These are phyloP conservation scores for Coffea eugenioides DNA, from an alignment of 257 asterid species.

Conservation along the genomic window DNA sequence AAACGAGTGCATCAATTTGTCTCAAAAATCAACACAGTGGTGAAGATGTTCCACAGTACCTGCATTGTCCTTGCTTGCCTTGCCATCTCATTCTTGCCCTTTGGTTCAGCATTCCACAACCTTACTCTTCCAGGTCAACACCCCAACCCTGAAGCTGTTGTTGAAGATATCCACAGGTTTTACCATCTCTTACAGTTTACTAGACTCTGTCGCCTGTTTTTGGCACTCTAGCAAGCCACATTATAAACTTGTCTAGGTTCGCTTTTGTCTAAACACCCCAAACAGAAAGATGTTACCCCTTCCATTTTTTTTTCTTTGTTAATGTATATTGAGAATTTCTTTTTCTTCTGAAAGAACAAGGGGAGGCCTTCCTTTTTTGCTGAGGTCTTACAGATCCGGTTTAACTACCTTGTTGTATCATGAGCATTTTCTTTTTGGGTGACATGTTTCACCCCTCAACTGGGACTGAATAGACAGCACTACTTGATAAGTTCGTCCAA, in stretches of 20 bases:
- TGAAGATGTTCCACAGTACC: slow-evolving; percentile 27
- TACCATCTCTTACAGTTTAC: too few species aligned
- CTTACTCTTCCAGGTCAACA: slow-evolving; percentile 51
- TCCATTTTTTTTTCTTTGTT: not conserved
- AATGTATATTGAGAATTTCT: not conserved
- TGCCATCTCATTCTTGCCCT: not conserved
- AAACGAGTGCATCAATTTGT: slow-evolving; percentile 8
- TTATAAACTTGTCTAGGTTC: too few species aligned
- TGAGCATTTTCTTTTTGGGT: not conserved
- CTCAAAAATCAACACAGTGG: not conserved
- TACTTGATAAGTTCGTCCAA: not conserved
- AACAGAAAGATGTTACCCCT: not conserved
- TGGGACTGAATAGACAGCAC: not conserved
- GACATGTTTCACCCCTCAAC: not conserved
- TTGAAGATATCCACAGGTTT: slow-evolving; percentile 38
- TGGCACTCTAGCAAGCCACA: not conserved
- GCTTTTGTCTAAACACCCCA: not conserved
- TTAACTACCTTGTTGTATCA: not conserved
- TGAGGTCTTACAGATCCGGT: not conserved
- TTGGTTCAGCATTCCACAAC: slow-evolving; percentile 21
- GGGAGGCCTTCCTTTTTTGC: not conserved
- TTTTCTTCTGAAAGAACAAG: not conserved
- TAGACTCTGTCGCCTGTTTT: not conserved
- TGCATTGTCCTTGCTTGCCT: slow-evolving; percentile 29
- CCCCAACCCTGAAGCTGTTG: slow-evolving; percentile 46